Conservation (phyloP, 1,284 basidiomycete genomes). For the Boletellus dicymbophilus region DNA sequence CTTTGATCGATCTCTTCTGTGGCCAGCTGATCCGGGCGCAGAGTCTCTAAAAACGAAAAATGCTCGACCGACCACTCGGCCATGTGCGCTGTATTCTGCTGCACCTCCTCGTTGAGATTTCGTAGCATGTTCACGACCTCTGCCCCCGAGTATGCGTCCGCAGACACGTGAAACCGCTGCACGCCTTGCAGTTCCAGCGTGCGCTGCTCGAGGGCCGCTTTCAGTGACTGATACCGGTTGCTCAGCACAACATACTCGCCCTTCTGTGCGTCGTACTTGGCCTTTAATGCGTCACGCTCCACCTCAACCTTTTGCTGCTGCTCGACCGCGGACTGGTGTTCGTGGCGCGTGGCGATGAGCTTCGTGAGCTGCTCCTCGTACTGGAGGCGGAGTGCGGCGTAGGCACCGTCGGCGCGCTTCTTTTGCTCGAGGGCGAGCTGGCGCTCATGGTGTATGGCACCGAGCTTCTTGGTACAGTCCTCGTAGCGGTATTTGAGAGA, state of each 20-base stretch:
- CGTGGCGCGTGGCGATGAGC: slow-evolving; percentile 1
- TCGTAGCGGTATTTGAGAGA: slow-evolving; percentile 7
- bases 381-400: slow-evolving; percentile 3
- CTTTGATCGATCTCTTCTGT: slow-evolving; percentile 3
- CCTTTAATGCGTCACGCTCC: background rate
- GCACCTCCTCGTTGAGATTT: slow-evolving; percentile 22
- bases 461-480: slow-evolving; percentile 7
- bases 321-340: slow-evolving; percentile 4
- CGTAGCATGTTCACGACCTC: slow-evolving; percentile 18
- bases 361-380: slow-evolving; percentile 12
- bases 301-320: slow-evolving; percentile 4
- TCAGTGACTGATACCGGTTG: slow-evolving; percentile 10
- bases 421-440: background rate
- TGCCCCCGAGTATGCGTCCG: slow-evolving; percentile 16
- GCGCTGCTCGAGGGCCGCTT: slow-evolving; percentile 16
- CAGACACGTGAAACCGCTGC: slow-evolving; percentile 18
- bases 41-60: slow-evolving; percentile 4
- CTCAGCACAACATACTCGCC: slow-evolving; percentile 7
- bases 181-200: slow-evolving; percentile 19
- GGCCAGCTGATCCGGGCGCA: background rate
- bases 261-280: slow-evolving; percentile 11
- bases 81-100: slow-evolving; percentile 13
- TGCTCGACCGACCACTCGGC: slow-evolving; percentile 13
- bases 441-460: slow-evolving; percentile 4
- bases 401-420: slow-evolving; percentile 1